Conservation (phyloP, 805 yeast species). For the Yarrowia sp. region DNA sequence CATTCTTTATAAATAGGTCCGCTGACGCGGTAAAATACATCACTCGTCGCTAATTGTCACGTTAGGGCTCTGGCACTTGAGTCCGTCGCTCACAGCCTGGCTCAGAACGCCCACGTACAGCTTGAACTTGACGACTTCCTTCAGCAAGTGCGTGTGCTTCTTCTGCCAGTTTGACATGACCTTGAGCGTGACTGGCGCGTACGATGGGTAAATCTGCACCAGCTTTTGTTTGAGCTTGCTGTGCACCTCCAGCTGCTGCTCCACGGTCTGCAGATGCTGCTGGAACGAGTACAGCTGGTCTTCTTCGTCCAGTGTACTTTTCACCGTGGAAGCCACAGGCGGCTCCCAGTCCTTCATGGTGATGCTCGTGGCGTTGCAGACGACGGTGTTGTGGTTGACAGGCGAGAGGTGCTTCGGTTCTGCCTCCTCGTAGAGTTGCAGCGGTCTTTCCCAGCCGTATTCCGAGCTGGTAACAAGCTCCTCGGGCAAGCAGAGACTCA, state of each 20-base stretch:
- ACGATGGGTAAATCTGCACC: background rate
- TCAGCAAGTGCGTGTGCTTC: conserved; percentile 34
- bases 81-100: conserved; percentile 32
- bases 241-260: conserved; percentile 45
- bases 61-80: conserved; percentile 6
- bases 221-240: conserved; percentile 42
- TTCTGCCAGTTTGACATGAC: conserved; percentile 37
- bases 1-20: too few species aligned
- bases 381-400: conserved; percentile 28
- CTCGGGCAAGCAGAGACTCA: conserved; percentile 71
- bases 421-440: background rate
- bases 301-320: conserved; percentile 33
- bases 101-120: conserved; percentile 33
- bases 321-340: conserved; percentile 34
- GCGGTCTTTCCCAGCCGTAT: conserved; percentile 63
- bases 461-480: conserved; percentile 69
- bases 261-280: conserved; percentile 43
- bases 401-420: background rate
- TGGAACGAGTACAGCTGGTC: conserved; percentile 45
- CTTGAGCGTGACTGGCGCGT: background rate
- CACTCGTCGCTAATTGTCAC: background rate
- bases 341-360: conserved; percentile 38
- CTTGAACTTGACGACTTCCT: conserved; percentile 36
- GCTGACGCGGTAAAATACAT: too few species aligned
- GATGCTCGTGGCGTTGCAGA: conserved; percentile 30